These are phyloP conservation scores for Tulasnella sp. DNA, from an alignment of 768 basidiomycete species.

Conservation along the genomic window DNA sequence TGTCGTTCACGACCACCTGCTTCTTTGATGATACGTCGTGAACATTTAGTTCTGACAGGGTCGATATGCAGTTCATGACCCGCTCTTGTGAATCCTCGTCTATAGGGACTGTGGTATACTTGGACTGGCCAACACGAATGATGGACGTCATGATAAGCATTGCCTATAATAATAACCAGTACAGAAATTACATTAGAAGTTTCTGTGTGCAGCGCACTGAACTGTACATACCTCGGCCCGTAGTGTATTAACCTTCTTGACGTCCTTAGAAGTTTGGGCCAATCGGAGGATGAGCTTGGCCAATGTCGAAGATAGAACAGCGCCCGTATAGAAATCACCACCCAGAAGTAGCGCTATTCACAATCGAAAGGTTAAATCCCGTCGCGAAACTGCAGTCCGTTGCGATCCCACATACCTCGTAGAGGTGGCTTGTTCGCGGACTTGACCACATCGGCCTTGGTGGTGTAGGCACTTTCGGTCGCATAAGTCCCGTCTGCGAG, in stretches of 20 bases:
- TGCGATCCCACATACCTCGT: no score
- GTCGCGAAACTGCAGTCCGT: no score
- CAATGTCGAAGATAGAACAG: conserved; percentile 78
- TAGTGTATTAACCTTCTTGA: conserved; percentile 53
- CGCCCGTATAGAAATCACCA: conserved; percentile 94
- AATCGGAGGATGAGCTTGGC: conserved; percentile 85
- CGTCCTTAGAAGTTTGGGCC: conserved; percentile 36
- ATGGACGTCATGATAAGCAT: conserved; percentile 98
- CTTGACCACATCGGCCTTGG: conserved; percentile 61
- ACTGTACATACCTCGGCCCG: conserved; percentile 61
- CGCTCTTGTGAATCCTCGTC: conserved; percentile 97
- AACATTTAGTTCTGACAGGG: conserved; percentile 63
- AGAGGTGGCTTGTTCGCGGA: conserved; percentile 84
- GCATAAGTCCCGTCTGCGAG: conserved; percentile 97
- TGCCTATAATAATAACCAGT: conserved; percentile 35
- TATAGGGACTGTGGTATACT: conserved; percentile 86
- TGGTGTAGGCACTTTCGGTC: conserved; percentile 81
- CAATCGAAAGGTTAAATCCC: no score
- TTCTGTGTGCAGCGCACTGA: neutral
- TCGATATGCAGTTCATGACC: conserved; percentile 91
- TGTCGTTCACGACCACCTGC: conserved; percentile 54
- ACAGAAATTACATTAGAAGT: neutral
- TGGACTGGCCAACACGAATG: conserved; percentile 94
- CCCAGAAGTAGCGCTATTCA: conserved; percentile 67
- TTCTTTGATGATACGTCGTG: conserved; percentile 35